These are phyloP conservation scores for Solanum hybrid DNA, from an alignment of 305 asterid species.

Conservation along the genomic window DNA sequence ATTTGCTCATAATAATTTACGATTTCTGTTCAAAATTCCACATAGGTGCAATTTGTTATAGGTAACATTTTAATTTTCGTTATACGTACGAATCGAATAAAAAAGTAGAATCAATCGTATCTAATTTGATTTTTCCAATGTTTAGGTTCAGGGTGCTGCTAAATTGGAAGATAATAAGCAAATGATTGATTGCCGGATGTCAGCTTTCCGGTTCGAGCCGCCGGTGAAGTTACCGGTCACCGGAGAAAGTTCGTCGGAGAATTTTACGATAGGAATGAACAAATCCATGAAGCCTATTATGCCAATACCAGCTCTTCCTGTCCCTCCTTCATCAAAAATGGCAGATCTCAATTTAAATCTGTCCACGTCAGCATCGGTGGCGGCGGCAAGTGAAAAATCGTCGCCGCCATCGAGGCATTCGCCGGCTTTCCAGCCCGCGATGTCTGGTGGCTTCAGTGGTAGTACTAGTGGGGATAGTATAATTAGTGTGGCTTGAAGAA, in stretches of 20 bases:
- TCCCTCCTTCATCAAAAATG: conserved; percentile 73
- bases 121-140: background rate
- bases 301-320: conserved; percentile 55
- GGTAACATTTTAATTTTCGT: background rate
- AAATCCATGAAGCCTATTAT: conserved; percentile 46
- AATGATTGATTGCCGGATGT: conserved; percentile 24
- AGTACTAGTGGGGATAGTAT: conserved; percentile 81
- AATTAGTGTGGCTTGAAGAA: conserved; percentile 85
- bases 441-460: conserved; percentile 49
- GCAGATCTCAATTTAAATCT: conserved; percentile 58
- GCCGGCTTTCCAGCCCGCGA: conserved; percentile 50
- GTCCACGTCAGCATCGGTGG: background rate
- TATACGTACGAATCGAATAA: background rate
- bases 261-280: conserved; percentile 26
- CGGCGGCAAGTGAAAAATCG: conserved; percentile 21
- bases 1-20: background rate
- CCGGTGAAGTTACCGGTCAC: conserved; percentile 21
- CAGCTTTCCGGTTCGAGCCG: conserved; percentile 25
- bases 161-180: conserved; percentile 36
- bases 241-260: conserved; percentile 23
- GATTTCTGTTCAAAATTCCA: background rate
- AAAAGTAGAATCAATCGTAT: background rate
- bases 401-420: conserved; percentile 29
- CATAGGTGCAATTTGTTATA: background rate
- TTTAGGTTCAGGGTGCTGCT: conserved; percentile 39